Evolutionary conservation across 176 grass and related monocot genomes (phyloP), one percentile per base, ranked within the genome.

Genomic region (Triticum timopheevii): DNA sequence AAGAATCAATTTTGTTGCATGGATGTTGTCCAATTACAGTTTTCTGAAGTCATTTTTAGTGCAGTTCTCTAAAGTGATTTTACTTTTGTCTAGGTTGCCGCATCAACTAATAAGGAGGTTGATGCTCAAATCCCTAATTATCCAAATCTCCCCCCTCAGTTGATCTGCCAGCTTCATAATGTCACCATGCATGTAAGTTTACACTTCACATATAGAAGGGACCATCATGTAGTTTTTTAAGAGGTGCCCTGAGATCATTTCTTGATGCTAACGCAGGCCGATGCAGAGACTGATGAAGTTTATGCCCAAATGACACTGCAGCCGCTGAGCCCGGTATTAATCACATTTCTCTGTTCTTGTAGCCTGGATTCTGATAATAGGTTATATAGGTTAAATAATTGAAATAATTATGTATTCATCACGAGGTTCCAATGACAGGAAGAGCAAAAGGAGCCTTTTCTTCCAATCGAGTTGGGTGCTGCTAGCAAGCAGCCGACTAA

Each of bases 101-200:
- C 91, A 56, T 98, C 96, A 58, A 98, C 96, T 61, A 98, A 95
- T 75, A 98, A 98, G 74, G 96, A 93, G 92, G 72, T 98, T 49
- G 93, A 98, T 88, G 83, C 89, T 78, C 96, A 98, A 12, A 95
- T 95, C 50, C 96, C 96, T 79, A 98, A 98, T 65, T 98, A 98
- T 79, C 96, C 96, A 70, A 95, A 98, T 68, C 87, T 98, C 39
- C 96, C 96, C 61, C 89, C 96, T 42, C 93, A 98, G 50, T 80
- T 98, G 85, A 98, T 98, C 63, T 98, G 96, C 88, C 96, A 98
- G 83, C 93, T 98, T 82, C 96, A 98, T 90, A 98, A 98, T 92
- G 90, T 98, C 59, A 98, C 96, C 62, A 98, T 98, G 96, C 91
- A 98, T 89, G 96, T 98, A 62, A 98, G 93, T 93, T 73, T 3